Evolutionary conservation across 441 rosid genomes (phyloP).

Genomic region (Gossypium aridum): DNA sequence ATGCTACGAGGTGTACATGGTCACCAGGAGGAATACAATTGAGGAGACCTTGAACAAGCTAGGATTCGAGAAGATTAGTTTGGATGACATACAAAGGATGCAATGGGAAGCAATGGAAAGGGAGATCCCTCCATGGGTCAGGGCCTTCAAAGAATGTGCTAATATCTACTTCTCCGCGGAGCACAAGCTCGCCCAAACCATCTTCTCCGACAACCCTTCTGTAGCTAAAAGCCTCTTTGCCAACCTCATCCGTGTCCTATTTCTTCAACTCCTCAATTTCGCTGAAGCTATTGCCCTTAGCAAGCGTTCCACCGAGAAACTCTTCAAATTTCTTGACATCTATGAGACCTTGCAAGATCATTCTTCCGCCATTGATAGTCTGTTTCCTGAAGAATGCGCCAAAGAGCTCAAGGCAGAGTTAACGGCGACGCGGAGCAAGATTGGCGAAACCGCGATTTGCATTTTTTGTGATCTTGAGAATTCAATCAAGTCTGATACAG

Average conservation of each 20-base stretch:
- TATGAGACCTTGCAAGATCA: conserved; percentile 67
- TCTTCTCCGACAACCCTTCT: conserved; percentile 33
- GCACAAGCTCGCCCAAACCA: conserved; percentile 37
- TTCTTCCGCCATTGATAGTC: conserved; percentile 28
- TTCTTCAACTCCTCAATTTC: conserved; percentile 65
- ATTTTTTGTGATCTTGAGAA: conserved; percentile 69
- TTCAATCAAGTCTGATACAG: conserved; percentile 62
- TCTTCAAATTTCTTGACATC: conserved; percentile 79
- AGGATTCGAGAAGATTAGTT: conserved; percentile 66
- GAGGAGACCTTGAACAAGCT: conserved; percentile 42
- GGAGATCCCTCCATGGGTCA: conserved; percentile 65
- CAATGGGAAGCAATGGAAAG: conserved; percentile 71
- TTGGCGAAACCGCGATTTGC: conserved; percentile 66
- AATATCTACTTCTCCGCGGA: conserved; percentile 50
- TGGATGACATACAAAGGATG: conserved; percentile 79
- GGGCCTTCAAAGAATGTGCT: conserved; percentile 51
- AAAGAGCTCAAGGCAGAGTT: conserved; percentile 49
- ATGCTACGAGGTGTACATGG: conserved; percentile 55
- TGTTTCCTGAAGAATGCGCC: conserved; percentile 35
- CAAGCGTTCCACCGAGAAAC: conserved; percentile 64
- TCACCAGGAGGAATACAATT: conserved; percentile 49
- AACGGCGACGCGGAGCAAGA: conserved; percentile 35
- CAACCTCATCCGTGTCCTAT: conserved; percentile 38
- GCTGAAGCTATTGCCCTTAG: conserved; percentile 71
- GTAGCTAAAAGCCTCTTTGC: conserved; percentile 38